Conservation (phyloP, 371 early-diverging fungal species). For the Apophysomyces elegans region DNA sequence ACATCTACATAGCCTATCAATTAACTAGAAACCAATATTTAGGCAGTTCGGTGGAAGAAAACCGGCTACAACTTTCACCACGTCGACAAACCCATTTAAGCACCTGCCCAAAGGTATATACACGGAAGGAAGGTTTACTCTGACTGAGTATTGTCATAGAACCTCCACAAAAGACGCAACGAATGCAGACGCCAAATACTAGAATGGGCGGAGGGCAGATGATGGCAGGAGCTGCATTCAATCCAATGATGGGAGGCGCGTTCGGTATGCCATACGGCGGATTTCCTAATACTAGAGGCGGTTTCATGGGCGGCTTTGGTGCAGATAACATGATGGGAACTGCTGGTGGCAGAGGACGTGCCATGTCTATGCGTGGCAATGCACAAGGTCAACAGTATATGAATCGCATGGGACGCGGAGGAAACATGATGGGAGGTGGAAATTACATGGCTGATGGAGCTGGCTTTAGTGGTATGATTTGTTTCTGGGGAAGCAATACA, state of each 20-base stretch:
- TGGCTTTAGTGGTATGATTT: constrained; percentile 28
- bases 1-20: not conserved
- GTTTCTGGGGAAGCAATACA: not conserved
- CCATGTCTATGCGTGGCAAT: constrained; percentile 28
- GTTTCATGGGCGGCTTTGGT: constrained; percentile 39
- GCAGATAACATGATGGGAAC: constrained; percentile 37
- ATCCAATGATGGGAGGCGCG: constrained; percentile 34
- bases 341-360: constrained; percentile 25
- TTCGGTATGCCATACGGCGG: constrained; percentile 34
- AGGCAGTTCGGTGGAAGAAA: constrained; percentile 47
- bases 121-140: not conserved
- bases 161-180: constrained; percentile 34
- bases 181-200: constrained; percentile 26
- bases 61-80: constrained; percentile 40
- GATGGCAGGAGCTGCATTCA: constrained; percentile 23
- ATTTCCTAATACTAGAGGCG: constrained; percentile 35
- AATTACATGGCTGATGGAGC: constrained; percentile 26
- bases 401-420: constrained; percentile 34
- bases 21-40: not conserved
- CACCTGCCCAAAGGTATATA: constrained; percentile 54
- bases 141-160: constrained; percentile 18
- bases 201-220: constrained; percentile 20
- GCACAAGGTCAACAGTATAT: constrained; percentile 25
- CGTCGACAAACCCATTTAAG: constrained; percentile 49
- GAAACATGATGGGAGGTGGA: constrained; percentile 34